Evolutionary conservation across 1,284 basidiomycete species (phyloP), one percentile per base, ranked within the genome.

Genomic region (Marasmius oreades): DNA sequence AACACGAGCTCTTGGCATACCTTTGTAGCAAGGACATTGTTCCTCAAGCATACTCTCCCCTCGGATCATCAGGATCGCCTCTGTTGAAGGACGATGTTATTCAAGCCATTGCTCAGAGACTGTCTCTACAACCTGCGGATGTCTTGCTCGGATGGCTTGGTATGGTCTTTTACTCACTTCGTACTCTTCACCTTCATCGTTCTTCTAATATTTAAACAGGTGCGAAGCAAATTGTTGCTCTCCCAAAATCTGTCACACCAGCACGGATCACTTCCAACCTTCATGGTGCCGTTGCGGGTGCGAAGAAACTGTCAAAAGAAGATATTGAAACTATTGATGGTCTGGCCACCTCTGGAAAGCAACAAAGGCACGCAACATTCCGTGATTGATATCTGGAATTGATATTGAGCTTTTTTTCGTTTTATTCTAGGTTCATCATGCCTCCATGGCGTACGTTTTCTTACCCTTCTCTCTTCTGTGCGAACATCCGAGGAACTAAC

Each of bases 1-100:
- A 93, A 65, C 85, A 86, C 69, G 78, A 85, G 55, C 80, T 93
- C 48, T 64, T 89, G 55, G 70, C 75, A 16, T 93, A 84, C 73
- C 79, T 90, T 67, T 78, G 81, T 65, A 73, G 77, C 34, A 85
- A 92, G 68, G 78, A 77, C 34, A 94, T 95, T 64, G 71, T 85
- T 26, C 75, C 90, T 0, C 81, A 93, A 69, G 92, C 92, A 0
- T 95, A 93, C 72, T 92, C 88, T 8, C 93, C 93, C 3, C 80
- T 94, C 28, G 92, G 92, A 5, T 91, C 88, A 18, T 83, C 85
- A 6, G 77, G 79, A 62, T 79, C 81, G 3, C 88, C 90, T 1
- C 72, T 95, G n/a, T 71, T 92, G 55, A 70, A 71, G 16, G 92
- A 95, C 66, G 80, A 85, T 52, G 78, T 79, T 16, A 82, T 91